These are phyloP conservation scores for Fusarium nygamai DNA, from an alignment of 2,329 filamentous ascomycete species.

Conservation along the genomic window DNA sequence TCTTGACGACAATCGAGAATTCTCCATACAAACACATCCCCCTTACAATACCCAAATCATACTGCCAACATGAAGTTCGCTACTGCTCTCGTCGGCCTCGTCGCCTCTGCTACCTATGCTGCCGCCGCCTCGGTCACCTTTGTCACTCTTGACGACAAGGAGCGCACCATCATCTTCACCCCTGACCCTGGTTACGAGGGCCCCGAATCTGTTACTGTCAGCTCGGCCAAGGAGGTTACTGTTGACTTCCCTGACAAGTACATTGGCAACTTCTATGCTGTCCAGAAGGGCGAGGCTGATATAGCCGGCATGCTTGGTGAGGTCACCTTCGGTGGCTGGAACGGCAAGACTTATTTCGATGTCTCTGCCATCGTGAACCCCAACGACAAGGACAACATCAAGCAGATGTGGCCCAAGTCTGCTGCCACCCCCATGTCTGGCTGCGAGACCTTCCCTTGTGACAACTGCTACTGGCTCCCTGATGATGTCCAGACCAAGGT, in stretches of 20 bases:
- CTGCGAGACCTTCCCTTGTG: slow-evolving; percentile 62
- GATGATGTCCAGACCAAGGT: slow-evolving; percentile 67
- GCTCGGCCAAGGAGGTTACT: slow-evolving; percentile 50
- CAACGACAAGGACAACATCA: slow-evolving; percentile 60
- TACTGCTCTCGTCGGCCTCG: slow-evolving; percentile 55
- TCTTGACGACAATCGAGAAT: slow-evolving; percentile 42
- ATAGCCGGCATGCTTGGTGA: slow-evolving; percentile 63
- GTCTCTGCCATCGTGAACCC: slow-evolving; percentile 67
- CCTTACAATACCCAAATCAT: slow-evolving; percentile 24
- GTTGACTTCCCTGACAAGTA: slow-evolving; percentile 57
- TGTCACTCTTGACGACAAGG: slow-evolving; percentile 63
- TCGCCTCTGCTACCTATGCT: slow-evolving; percentile 55
- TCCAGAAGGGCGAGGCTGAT: slow-evolving; percentile 55
- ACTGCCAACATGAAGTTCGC: slow-evolving; percentile 65
- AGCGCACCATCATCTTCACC: slow-evolving; percentile 63
- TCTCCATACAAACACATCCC: slow-evolving; percentile 6
- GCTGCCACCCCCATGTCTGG: slow-evolving; percentile 56
- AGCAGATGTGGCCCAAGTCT: slow-evolving; percentile 61
- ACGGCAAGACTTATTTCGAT: slow-evolving; percentile 64
- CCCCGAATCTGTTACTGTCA: slow-evolving; percentile 53
- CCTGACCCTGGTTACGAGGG: slow-evolving; percentile 50
- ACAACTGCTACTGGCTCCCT: slow-evolving; percentile 62
- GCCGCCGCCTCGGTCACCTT: slow-evolving; percentile 65
- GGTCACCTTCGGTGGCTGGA: slow-evolving; percentile 60
- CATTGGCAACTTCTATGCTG: slow-evolving; percentile 62